Evolutionary conservation across 148 eudicot species (phyloP), one percentile per base, ranked within the genome.

Genomic region (Persicaria tinctoria): DNA sequence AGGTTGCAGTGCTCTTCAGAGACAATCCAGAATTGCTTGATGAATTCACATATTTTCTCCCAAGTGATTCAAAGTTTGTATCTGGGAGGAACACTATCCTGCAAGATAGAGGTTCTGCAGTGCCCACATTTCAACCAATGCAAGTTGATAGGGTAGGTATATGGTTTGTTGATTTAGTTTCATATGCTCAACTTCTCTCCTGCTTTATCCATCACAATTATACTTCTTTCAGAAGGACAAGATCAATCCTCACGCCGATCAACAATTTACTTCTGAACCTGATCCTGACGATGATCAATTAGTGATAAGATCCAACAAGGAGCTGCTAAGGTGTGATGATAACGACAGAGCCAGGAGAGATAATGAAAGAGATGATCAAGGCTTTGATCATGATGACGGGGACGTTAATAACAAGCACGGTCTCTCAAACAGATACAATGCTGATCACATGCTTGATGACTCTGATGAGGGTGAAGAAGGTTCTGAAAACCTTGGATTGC

Each of bases 1-100:
- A 89, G 90, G 90, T 89, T 78, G 77, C 86, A 70, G 73, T 55
- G 50, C 90, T 89, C 77, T 84, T 89, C 68, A 82, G 54, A 68
- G 81, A 82, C 79, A 86, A 87, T 56, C 73, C 68, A 73, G 93
- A 89, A 73, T 83, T 89, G 23, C 89, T 89, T 64, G 76, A 51
- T 18, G 93, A 87, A 74, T 87, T 89, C 73, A 77, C 72, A 45
- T 84, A 80, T 62, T 89, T 87, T 79, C 76, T 89, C 46, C 90
- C 93, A 60, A 83, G 80, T 74, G 8, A 81, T 70, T 60, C 85
- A 44, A 79, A 81, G 20, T 46, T 75, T 73, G 78, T 50, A 55
- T 59, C 71, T 78, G 78, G 77, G 68, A 76, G 80, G 63, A 80
- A 75, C 57, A 78, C 75, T 72, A 68, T 70, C 62, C 45, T 68